These are phyloP conservation scores for Jatropha podagrica DNA, from an alignment of 441 rosid species.

Conservation along the genomic window DNA sequence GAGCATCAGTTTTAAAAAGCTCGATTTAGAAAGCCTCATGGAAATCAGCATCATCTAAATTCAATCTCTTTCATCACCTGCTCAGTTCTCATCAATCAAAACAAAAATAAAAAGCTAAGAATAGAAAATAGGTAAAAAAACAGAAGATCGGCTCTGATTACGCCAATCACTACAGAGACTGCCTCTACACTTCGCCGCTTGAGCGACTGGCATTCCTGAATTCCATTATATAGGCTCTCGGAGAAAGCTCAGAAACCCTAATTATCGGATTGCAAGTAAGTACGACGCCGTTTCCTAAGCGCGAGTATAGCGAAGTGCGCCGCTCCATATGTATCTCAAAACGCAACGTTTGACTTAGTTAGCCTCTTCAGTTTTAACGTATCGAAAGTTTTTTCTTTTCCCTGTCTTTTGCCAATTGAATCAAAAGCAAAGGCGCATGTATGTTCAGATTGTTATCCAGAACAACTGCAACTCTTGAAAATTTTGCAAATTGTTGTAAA, in stretches of 20 bases:
- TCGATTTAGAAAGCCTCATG: slow-evolving; percentile 13
- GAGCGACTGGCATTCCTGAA: not conserved
- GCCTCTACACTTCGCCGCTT: no score
- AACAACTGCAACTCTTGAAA: slow-evolving; percentile 14
- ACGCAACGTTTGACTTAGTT: not conserved
- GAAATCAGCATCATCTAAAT: not conserved
- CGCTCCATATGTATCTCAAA: not conserved
- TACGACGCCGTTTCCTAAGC: not conserved
- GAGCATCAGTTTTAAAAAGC: slow-evolving; percentile 20
- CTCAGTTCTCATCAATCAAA: not conserved
- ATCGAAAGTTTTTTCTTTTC: not conserved
- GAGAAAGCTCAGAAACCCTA: not conserved
- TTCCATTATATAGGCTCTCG: not conserved
- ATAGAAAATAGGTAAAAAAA: no score
- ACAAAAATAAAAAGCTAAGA: not conserved
- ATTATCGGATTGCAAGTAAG: not conserved
- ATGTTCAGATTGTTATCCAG: slow-evolving; percentile 37
- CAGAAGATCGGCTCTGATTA: no score
- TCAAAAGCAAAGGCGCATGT: slow-evolving; percentile 15
- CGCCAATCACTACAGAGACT: no score
- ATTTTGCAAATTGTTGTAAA: slow-evolving; percentile 16
- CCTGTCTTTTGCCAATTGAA: not conserved
- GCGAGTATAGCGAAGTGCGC: no score
- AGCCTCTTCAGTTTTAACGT: not conserved
- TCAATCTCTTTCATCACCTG: not conserved